Evolutionary conservation across 1,284 basidiomycete genomes (phyloP).

Genomic region (Lentinula novae-zelandiae): DNA sequence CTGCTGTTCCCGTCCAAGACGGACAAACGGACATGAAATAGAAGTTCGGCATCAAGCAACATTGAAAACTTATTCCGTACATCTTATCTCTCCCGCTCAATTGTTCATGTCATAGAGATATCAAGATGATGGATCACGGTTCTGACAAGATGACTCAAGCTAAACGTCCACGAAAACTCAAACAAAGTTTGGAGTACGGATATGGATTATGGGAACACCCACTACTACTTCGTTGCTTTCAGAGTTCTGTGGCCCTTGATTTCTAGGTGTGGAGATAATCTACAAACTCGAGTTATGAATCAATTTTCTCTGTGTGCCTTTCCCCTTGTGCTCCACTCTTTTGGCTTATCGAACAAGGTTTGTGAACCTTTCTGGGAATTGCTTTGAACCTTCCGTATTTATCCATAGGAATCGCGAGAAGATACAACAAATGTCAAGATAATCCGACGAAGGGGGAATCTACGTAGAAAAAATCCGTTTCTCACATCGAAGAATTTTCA

Average conservation of each 20-base stretch:
- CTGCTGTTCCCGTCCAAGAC: background rate
- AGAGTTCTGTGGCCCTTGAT: background rate
- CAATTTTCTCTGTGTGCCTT: background rate
- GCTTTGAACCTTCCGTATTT: slow-evolving; percentile 4
- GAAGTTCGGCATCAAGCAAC: background rate
- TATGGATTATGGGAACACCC: background rate
- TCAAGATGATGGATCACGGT: background rate
- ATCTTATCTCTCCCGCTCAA: background rate
- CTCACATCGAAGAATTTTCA: background rate
- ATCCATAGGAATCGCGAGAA: background rate
- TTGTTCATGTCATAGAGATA: too few relatives aligned
- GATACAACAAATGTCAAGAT: background rate
- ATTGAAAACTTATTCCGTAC: background rate
- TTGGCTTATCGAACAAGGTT: background rate
- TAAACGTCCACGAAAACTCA: background rate
- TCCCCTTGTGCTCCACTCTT: background rate
- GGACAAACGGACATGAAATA: background rate
- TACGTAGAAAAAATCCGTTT: background rate
- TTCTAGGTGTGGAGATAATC: background rate
- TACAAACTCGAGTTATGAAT: background rate
- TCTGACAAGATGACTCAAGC: background rate
- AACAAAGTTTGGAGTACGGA: background rate
- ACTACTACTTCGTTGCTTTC: background rate
- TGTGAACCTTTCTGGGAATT: background rate
- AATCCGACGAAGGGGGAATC: background rate